Base-by-base conservation (phyloP, 352 stramenopile species). In the Globisporangium paddicum region DNA sequence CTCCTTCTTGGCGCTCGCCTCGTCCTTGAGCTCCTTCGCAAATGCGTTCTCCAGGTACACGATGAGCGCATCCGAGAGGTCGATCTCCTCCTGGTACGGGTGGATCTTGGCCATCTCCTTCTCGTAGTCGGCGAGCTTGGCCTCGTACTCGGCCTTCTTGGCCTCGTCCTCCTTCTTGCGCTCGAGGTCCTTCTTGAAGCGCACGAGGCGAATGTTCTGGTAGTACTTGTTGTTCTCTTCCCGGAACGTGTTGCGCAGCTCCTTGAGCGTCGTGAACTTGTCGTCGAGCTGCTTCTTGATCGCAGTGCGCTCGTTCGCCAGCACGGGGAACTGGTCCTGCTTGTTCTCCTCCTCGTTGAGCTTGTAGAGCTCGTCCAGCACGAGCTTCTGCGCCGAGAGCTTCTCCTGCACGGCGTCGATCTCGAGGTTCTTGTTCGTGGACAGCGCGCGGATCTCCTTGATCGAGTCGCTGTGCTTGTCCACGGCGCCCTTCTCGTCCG, bases 121-220 rank as follows among this genome's bases (percentile, higher is more conserved):
- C 67, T 98, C 93, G 72, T 98, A 98, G 61, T 97, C 81, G n/a
- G 96, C 86, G 62, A 98, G 86, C 75, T 98, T 98, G 65, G 93
- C 90, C 48, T 98, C 93, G 59, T 96, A 96, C 61, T 98, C 82
- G 42, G 82, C 75, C 60, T 88, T 85, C 61, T 85, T 85, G 28
- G 57, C 69, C 28, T 89, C 82, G 51, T 95, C 82, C 64, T 94
- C 79, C 69, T 87, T 86, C 71, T 94, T 81, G 61, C 78, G 78
- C 62, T 92, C 78, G 2, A 93, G 64, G 26, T 93, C 82, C 69
- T 93, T 89, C 70, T 92, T 93, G 64, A 89, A 90, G 61, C 87
- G 85, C 57, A 89, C 75, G 18, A 88, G 79, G 60, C 82, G 81
- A 47, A 97, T 90, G 73, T 96, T 92, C 65, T 97, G 79, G 72